Conservation (phyloP, 2,329 filamentous ascomycete genomes). For the Claviceps cyperi region DNA sequence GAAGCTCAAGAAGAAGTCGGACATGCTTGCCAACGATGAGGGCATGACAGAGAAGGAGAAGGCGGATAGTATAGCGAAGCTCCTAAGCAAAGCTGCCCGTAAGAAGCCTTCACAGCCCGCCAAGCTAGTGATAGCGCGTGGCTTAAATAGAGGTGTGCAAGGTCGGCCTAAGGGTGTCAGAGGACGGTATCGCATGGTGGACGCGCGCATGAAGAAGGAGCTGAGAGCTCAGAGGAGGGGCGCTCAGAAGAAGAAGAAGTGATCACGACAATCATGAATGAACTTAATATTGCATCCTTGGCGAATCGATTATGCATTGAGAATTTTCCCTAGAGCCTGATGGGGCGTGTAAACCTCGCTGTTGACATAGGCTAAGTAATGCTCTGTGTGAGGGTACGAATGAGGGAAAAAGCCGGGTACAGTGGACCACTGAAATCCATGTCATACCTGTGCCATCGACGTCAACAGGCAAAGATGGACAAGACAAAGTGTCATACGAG, state of each 20-base stretch:
- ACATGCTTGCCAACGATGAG: conserved; percentile 75
- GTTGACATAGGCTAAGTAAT: neutral
- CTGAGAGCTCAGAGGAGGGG: conserved; percentile 70
- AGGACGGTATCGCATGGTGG: conserved; percentile 95
- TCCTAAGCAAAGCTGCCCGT: conserved; percentile 70
- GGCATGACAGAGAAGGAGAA: conserved; percentile 94
- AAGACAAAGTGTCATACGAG: neutral
- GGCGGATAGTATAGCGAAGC: conserved; percentile 63
- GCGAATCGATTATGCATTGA: conserved; percentile 1
- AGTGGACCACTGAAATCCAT: conserved; percentile 61
- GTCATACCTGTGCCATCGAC: conserved; percentile 46
- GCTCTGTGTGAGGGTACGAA: conserved; percentile 22
- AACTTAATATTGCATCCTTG: conserved; percentile 1
- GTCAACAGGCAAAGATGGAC: conserved; percentile 1
- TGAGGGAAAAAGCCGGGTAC: conserved; percentile 46
- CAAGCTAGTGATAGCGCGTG: conserved; percentile 78
- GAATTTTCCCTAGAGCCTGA: too few relatives aligned
- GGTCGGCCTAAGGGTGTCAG: conserved; percentile 84
- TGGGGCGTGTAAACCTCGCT: neutral
- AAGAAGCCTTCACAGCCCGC: conserved; percentile 76
- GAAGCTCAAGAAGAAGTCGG: conserved; percentile 96
- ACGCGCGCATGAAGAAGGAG: conserved; percentile 93
- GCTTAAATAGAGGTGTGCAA: conserved; percentile 69
- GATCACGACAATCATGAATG: neutral
- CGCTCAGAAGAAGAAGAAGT: conserved; percentile 46